These are phyloP conservation scores for Protea cynaroides DNA, from an alignment of 164 flowering plant genomes.

Conservation along the genomic window DNA sequence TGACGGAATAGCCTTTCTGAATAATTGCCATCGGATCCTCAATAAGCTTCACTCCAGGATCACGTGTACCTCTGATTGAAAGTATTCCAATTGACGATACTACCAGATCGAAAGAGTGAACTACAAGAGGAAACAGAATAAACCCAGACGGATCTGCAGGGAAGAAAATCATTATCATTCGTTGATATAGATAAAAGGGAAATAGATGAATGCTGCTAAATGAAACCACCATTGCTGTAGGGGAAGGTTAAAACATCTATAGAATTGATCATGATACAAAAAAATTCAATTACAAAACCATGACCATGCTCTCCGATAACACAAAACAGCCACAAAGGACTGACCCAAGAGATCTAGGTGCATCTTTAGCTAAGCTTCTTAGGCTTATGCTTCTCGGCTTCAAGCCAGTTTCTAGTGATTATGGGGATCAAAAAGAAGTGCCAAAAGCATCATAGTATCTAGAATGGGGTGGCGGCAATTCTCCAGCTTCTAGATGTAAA, in stretches of 20 bases:
- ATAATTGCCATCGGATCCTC: conserved; percentile 98
- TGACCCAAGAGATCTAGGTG: no score
- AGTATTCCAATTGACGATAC: conserved; percentile 90
- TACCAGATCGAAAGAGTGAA: conserved; percentile 94
- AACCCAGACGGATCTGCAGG: conserved; percentile 97
- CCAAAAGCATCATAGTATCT: no score
- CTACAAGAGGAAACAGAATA: conserved; percentile 94
- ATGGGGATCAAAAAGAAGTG: no score
- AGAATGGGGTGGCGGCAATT: no score
- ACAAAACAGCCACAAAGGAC: no score
- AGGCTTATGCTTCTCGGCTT: no score
- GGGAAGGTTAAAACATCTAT: not conserved
- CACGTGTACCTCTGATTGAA: conserved; percentile 76
- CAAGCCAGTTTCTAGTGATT: no score
- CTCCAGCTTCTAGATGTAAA: no score
- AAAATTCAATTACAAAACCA: no score
- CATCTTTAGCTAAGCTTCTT: no score
- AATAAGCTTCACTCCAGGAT: conserved; percentile 43
- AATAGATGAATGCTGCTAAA: not conserved
- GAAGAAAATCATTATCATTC: not conserved
- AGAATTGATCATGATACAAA: not conserved
- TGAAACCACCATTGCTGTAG: not conserved
- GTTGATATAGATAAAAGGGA: conserved; percentile 1
- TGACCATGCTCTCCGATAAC: no score
- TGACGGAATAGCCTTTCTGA: conserved; percentile 92